Evolutionary conservation across 106 monocot genomes (phyloP).

Genomic region (Acorus gramineus): DNA sequence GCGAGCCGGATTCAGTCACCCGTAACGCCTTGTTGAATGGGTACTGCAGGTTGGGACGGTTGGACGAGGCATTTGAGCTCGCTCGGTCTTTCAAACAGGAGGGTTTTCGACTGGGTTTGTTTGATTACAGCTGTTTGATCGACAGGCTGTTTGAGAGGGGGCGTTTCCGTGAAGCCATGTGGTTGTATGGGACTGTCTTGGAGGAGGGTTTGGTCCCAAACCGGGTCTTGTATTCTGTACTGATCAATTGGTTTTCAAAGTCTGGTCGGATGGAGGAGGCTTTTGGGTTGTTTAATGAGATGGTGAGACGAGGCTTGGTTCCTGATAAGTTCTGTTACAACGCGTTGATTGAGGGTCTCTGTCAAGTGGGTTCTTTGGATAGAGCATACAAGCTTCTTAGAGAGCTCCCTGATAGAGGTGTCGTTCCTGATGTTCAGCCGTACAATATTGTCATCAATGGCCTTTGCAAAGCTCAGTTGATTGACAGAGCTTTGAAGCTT

Average conservation of each 20-base stretch:
- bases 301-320: slow-evolving; percentile 45
- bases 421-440: slow-evolving; percentile 56
- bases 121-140: slow-evolving; percentile 60
- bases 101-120: slow-evolving; percentile 44
- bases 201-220: slow-evolving; percentile 38
- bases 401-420: slow-evolving; percentile 38
- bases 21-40: slow-evolving; percentile 44
- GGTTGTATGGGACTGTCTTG: slow-evolving; percentile 32
- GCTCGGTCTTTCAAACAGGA: slow-evolving; percentile 5
- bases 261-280: slow-evolving; percentile 45
- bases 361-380: slow-evolving; percentile 58
- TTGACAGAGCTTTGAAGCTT: slow-evolving; percentile 58
- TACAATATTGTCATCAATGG: slow-evolving; percentile 75
- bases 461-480: slow-evolving; percentile 59
- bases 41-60: slow-evolving; percentile 40
- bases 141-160: slow-evolving; percentile 48
- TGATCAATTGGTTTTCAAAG: slow-evolving; percentile 60
- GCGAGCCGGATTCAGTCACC: slow-evolving; percentile 19
- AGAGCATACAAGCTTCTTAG: slow-evolving; percentile 39
- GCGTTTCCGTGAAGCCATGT: slow-evolving; percentile 47
- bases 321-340: slow-evolving; percentile 85
- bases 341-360: slow-evolving; percentile 72
- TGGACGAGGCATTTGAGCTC: slow-evolving; percentile 42
- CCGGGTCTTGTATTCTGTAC: slow-evolving; percentile 58
- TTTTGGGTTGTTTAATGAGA: slow-evolving; percentile 45